Evolutionary conservation across 176 grass and related monocot species (phyloP), one percentile per base, ranked within the genome.

Genomic region (Typha latifolia): DNA sequence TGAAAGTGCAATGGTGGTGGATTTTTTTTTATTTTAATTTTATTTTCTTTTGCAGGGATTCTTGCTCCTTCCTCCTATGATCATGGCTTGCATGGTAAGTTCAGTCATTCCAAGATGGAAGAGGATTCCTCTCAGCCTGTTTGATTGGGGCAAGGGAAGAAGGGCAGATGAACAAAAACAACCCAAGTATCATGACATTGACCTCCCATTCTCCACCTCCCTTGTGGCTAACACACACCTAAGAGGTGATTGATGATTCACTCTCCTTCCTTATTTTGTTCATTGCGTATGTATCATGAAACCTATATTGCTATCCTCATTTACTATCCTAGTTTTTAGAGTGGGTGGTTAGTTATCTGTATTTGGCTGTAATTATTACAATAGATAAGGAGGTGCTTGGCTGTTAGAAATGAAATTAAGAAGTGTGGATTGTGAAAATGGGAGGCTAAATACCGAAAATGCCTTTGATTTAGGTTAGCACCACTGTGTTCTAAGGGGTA

Each of bases 141-240:
- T 96, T 70, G 79, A 77, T 76, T 91, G 88, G 88, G 75, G 66
- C 34, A 91, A 79, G 66, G 34, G 55, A 16, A 50, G 59, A 77
- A 67, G 62, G 15, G 71, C 67, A 69, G 81, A 74, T 51, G 72
- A 76, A 10, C 67, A 67, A 63, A 66, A 56, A 32, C 66, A 73
- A 52, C 78, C 77, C 34, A 65, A 69, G 32, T 86, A 96, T 75
- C 92, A 96, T 62, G 82, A 82, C 50, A 64, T 86, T 24, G 80
- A 86, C 26, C 74, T 22, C 53, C 88, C 88, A 14, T 91, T 91
- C 77, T 77, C 85, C 47, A 66, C 20, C 59, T 89, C 88, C 19
- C 74, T 96, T 32, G 72, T 96, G 24, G 76, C 82, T 18, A 84
- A 73, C 22, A 96, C 88, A 9, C 77, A 96, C 71, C 79, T 96